These are phyloP conservation scores for Aspergillus sp. DNA, from an alignment of 2,329 filamentous ascomycete genomes.

Conservation along the genomic window DNA sequence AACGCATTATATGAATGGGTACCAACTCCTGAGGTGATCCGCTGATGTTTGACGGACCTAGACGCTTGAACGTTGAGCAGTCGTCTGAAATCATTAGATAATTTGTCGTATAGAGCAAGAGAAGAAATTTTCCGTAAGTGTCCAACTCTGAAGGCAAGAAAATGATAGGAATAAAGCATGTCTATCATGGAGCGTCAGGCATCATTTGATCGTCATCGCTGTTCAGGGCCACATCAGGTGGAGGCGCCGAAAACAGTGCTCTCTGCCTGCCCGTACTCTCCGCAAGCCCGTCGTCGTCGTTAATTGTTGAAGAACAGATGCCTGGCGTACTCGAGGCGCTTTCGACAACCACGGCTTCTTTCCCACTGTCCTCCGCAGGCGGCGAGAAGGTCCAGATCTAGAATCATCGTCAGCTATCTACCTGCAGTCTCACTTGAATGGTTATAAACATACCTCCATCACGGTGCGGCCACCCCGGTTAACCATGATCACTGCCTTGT, in stretches of 20 bases:
- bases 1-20: conserved; percentile 3
- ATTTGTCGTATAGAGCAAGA: background rate
- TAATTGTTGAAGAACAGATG: conserved; percentile 13
- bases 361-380: conserved; percentile 41
- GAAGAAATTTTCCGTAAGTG: background rate
- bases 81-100: too few species aligned
- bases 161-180: conserved; percentile 1
- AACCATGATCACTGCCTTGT: conserved; percentile 95
- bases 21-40: conserved; percentile 17
- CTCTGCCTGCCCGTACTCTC: conserved; percentile 12
- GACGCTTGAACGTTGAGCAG: too few species aligned
- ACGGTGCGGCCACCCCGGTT: conserved; percentile 77
- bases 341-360: conserved; percentile 21
- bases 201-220: conserved; percentile 28
- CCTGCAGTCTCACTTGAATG: too few species aligned
- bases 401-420: conserved; percentile 8
- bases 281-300: conserved; percentile 9
- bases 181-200: conserved; percentile 22
- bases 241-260: conserved; percentile 26
- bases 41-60: conserved; percentile 4
- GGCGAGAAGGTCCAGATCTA: conserved; percentile 95
- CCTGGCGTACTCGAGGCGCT: conserved; percentile 29
- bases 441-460: conserved; percentile 73
- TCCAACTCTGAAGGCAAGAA: background rate
- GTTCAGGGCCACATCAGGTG: conserved; percentile 18